Percentiles rank a stretch among this genome's conserved stretches.
phyloP scores from a whole-genome alignment of 1,284 basidiomycete species.

The Takashimella koratensis region DNA sequence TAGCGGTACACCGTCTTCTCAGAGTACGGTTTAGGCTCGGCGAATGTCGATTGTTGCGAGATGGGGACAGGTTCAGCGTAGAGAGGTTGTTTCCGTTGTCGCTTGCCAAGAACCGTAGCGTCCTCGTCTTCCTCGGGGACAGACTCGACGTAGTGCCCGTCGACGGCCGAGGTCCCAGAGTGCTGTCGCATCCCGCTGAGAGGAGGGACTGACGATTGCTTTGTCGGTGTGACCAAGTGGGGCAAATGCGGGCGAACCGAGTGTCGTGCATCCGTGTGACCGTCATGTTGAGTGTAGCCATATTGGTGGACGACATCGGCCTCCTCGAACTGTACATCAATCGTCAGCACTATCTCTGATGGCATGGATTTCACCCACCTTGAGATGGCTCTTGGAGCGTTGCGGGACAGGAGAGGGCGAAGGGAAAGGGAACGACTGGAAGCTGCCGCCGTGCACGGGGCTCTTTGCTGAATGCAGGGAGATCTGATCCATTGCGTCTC shows the following conservation, averaged over 20 bases:
- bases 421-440: constrained; percentile 5
- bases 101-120: not conserved
- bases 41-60: not conserved
- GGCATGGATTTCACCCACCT: constrained; percentile 21
- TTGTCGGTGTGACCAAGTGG: constrained; percentile 7
- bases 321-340: constrained; percentile 37
- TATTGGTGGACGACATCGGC: constrained; percentile 47
- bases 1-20: not conserved
- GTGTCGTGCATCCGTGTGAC: constrained; percentile 29
- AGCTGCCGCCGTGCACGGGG: constrained; percentile 8
- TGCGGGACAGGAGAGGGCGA: constrained; percentile 9
- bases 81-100: not conserved
- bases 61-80: not conserved
- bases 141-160: not conserved
- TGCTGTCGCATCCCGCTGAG: not conserved
- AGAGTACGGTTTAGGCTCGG: not conserved
- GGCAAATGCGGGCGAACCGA: constrained; percentile 22
- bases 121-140: constrained; percentile 6
- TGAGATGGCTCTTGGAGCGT: constrained; percentile 30
- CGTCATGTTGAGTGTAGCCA: constrained; percentile 27
- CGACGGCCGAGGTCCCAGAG: not conserved
- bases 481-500: constrained; percentile 39
- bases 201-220: not conserved
- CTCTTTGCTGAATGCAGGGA: constrained; percentile 28
- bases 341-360: not conserved